Base-by-base conservation (phyloP, 1,139 yeast species). In the Pichia sp. region DNA sequence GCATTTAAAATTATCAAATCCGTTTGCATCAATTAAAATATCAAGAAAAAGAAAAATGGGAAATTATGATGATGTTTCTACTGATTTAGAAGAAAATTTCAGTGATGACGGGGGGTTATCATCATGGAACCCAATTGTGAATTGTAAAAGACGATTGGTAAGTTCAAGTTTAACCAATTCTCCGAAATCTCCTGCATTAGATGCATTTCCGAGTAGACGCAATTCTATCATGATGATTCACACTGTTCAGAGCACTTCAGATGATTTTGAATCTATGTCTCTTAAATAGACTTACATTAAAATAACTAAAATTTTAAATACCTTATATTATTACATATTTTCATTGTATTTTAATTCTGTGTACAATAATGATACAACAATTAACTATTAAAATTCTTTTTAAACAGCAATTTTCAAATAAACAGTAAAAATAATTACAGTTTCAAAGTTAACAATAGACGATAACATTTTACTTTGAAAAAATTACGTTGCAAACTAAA, bases 251-350 rank as follows among this genome's bases (percentile, higher is more conserved):
- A 51, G 46, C 37, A 39, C 59, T 5, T 51, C 53, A 10, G 58
- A 55, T 26, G 57, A 54, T n/a, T 35, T 55, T 4, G 59, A 55
- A 30, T 39, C 45, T 35, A 46, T 55, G 55, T 52, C 55, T 27
- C 24, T 55, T 26, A 47, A 45, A 11, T 52, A 25, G 23, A 3
- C 9, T 16, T 16, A 16, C 16, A 16, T 16, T 16, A 16, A 16
- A 16, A 16, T 16, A 16, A 16, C 16, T 16, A 16, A 16, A 16
- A 16, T 16, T 16, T 16, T 16, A 16, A 16, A 16, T 16, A 16
- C 16, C 16, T 16, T 16, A 16, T 16, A 16, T 16, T 16, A 16
- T 16, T 16, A 16, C 16, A 16, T 16, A 16, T 16, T 16, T 16
- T 16, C 16, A 16, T 16, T 16, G 16, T 16, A 16, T 16, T 16